Evolutionary conservation across 257 asterid species (phyloP), one percentile per base, ranked within the genome.

Genomic region (Solanum ossicruentum): DNA sequence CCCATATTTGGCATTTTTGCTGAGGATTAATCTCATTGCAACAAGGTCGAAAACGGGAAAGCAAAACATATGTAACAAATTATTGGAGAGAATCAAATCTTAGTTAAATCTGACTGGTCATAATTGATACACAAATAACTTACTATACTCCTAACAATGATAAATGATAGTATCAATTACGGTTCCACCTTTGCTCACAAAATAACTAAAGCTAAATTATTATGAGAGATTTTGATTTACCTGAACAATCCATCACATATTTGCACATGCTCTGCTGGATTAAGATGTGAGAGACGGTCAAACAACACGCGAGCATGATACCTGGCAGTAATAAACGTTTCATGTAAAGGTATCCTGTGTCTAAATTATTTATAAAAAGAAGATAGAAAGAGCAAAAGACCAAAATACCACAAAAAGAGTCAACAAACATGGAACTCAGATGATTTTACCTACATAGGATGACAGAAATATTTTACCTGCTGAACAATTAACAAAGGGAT

Each of bases 201-300:
- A 78, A 52, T 52, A 52, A 69, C 80, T 26, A 67, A 52, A 41
- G 52, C 12, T 32, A 28, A 51, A 45, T 70, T 71, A 82, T 83
- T 52, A 82, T 21, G 80, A 77, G 57, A 82, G 70, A 73, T 36
- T 63, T 52, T 73, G 47, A 41, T 80, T 87, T 92, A 97, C 99
- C 98, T 90, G 87, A 97, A 92, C 86, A 97, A 87, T 36, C 98
- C 97, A 85, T 84, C 85, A 85, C 98, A 95, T 86, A 94, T 92
- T 82, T 90, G 90, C 54, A 84, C 65, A 89, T 97, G 97, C 84
- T 94, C 99, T 88, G 94, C 96, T 23, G 98, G 98, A 88, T 97
- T 94, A 67, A 97, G 97, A 81, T 93, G 90, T 69, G 96, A 91
- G 75, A 95, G 98, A 71, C 98, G 95, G 86, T 92, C 93, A 93